Percentiles rank a stretch among this genome's conserved stretches.
phyloP scores from a whole-genome alignment of 768 basidiomycete species.

The Suillus cothurnatus region DNA sequence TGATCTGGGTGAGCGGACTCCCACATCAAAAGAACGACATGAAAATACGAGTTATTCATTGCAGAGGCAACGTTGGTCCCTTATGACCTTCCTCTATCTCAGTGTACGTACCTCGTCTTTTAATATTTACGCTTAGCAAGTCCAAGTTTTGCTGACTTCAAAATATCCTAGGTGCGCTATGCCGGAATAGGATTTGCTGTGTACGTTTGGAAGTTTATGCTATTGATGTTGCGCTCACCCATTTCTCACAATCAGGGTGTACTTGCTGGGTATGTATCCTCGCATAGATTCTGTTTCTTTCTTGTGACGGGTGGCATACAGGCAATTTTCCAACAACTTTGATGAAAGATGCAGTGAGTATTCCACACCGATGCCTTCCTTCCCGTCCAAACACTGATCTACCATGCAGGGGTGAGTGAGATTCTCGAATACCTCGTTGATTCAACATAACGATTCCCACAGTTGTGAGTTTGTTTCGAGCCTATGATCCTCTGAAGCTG shows the following conservation, averaged over 20 bases:
- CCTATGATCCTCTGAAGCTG: not conserved
- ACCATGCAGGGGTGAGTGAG: not conserved
- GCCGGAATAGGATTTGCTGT: not conserved
- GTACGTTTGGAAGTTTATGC: not conserved
- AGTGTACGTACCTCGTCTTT: not conserved
- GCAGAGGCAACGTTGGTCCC: not conserved
- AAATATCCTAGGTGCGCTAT: not conserved
- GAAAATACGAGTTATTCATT: not conserved
- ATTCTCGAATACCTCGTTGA: not conserved
- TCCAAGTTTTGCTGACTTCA: not conserved
- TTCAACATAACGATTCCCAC: not conserved
- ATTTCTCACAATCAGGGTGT: not conserved
- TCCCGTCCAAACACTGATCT: not conserved
- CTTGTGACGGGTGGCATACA: not conserved
- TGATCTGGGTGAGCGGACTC: not conserved
- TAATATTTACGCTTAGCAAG: not conserved
- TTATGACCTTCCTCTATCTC: not conserved
- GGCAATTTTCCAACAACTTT: not conserved
- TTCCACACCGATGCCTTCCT: not conserved
- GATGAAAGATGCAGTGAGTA: not conserved
- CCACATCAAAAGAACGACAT: not conserved
- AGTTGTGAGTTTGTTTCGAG: not conserved
- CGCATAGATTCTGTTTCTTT: not conserved
- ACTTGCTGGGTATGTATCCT: not conserved
- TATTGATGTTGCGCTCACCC: not conserved